Evolutionary conservation across 768 basidiomycete genomes (phyloP), one percentile per base, ranked within the genome.

Genomic region (Psilocybe azurescens): DNA sequence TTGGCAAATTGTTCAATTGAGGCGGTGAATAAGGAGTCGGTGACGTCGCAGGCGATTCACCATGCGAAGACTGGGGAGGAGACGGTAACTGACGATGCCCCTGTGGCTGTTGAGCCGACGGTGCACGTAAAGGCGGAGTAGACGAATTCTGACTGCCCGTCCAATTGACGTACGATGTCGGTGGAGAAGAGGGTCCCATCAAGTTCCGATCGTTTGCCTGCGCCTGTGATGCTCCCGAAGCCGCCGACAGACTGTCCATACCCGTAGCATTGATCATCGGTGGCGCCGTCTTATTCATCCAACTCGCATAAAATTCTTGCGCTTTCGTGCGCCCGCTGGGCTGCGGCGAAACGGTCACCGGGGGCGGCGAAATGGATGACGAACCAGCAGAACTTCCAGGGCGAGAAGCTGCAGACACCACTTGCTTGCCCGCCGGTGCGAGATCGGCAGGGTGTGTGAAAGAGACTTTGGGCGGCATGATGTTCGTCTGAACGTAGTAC

Each of bases 301-400:
- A 78, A 50, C 79, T 81, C 6, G 78, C 79, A 63, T 82, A 84
- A 29, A 84, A 67, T 53, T 75, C 77, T 51, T 81, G 82, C 24
- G 82, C 82, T 38, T 74, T 66, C 2, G 75, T 75, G 50, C 69
- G 60, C 13, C 70, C 73, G 4, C 29, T 52, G n/a, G 64, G 48
- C 52, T 63, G 67, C 7, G 62, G 50, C 41, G 54, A 51, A 30
- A 36, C 53, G 8, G 54, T 54, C 39, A 53, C 54, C 33, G 59
- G 47, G 20, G 50, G 56, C 3, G 60, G 51, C 41, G 39, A 39
- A 2, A n/a, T n/a, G 24, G 33, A 47, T 1, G 47, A 38, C 8
- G 47, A 24, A n/a, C 24, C 16, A 32, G 41, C 38, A 14, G 41
- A 44, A n/a, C 14, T 47, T 10, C 24, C 30, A 16, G 60, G 47